Evolutionary conservation across 441 rosid genomes (phyloP).

Genomic region (Erodium trifolium): DNA sequence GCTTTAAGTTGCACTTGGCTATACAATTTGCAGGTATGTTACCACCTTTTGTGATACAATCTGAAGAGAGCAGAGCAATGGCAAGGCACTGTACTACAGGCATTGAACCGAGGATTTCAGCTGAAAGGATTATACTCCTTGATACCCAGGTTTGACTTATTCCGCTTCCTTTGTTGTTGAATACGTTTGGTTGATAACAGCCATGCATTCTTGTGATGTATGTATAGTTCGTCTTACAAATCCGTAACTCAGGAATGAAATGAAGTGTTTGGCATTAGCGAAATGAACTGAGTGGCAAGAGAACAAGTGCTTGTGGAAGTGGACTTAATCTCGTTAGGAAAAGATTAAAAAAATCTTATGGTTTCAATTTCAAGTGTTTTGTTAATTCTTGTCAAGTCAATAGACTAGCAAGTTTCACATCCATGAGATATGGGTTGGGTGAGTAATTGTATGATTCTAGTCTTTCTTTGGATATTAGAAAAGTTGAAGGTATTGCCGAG

Average conservation of each 20-base stretch:
- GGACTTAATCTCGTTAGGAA: neutral
- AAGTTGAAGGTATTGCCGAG: neutral
- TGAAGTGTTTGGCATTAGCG: neutral
- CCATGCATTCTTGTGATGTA: neutral
- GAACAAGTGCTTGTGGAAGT: neutral
- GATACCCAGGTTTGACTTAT: conserved; percentile 51
- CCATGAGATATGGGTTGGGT: neutral
- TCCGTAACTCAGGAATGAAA: neutral
- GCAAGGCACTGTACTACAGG: conserved; percentile 67
- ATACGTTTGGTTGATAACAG: neutral
- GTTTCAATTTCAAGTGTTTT: neutral
- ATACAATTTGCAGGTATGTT: conserved; percentile 49
- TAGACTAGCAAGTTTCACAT: neutral
- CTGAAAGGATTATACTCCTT: conserved; percentile 68
- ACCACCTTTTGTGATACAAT: conserved; percentile 51
- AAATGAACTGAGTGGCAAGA: neutral
- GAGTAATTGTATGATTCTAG: neutral
- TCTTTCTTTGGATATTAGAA: neutral
- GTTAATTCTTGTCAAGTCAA: neutral
- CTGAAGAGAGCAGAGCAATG: conserved; percentile 57
- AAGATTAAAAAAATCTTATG: neutral
- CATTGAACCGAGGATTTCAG: conserved; percentile 71
- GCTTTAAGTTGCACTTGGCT: neutral
- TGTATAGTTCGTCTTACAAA: neutral
- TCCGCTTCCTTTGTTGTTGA: neutral